Percentiles rank a stretch among this genome's conserved stretches.
phyloP scores from a whole-genome alignment of 2,329 filamentous ascomycete genomes.

The Zymoseptoria brevis region DNA sequence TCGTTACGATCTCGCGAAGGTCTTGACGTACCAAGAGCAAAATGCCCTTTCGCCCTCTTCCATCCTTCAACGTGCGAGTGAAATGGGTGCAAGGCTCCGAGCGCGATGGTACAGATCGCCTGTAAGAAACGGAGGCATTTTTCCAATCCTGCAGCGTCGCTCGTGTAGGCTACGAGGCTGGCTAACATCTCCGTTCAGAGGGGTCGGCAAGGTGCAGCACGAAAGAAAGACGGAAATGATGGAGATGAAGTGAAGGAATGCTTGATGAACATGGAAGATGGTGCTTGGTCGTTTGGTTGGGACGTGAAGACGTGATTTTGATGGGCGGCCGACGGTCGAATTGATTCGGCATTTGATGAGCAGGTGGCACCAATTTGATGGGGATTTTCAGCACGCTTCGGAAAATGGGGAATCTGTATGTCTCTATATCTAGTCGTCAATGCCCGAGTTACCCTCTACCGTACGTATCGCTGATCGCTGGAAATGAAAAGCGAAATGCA shows the following conservation, averaged over 20 bases:
- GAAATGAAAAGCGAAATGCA: too few species aligned
- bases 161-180: constrained; percentile 10
- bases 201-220: not conserved
- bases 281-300: not conserved
- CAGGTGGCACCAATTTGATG: not conserved
- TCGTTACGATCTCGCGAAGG: too few species aligned
- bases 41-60: constrained; percentile 32
- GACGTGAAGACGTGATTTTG: not conserved
- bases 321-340: not conserved
- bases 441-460: too few species aligned
- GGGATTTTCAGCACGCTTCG: too few species aligned
- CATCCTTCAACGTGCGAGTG: constrained; percentile 29
- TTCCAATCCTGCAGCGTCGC: constrained; percentile 50
- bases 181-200: constrained; percentile 5
- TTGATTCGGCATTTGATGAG: not conserved
- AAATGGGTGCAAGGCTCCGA: constrained; percentile 29
- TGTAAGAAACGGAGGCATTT: constrained; percentile 53
- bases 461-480: too few species aligned
- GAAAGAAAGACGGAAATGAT: not conserved
- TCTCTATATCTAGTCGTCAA: too few species aligned
- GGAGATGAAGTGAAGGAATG: not conserved
- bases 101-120: constrained; percentile 27
- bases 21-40: constrained; percentile 27
- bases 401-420: too few species aligned
- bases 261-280: not conserved